These are phyloP conservation scores for Tolypocladium amazonense DNA, from an alignment of 2,329 filamentous ascomycete genomes.

Conservation along the genomic window DNA sequence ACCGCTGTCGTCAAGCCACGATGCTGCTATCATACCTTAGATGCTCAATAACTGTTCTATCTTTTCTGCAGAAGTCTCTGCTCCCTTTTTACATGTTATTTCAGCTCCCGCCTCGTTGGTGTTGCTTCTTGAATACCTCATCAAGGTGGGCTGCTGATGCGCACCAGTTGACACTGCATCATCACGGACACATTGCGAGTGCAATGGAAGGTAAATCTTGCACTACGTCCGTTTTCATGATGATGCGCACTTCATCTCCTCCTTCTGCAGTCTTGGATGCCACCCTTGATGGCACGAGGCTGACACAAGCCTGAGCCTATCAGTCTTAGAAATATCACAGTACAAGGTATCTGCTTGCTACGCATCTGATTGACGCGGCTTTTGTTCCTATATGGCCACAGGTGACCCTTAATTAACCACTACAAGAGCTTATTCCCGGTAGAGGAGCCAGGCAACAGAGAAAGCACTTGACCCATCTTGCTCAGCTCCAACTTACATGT, in stretches of 20 bases:
- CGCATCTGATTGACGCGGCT: background rate
- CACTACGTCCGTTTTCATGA: background rate
- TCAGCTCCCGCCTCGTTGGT: background rate
- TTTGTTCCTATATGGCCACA: too few species aligned
- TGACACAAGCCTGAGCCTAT: background rate
- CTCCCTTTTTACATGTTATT: background rate
- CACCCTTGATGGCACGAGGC: background rate
- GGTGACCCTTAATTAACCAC: too few species aligned
- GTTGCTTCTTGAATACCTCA: background rate
- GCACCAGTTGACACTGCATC: background rate
- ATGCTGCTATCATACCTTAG: background rate
- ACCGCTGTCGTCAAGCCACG: background rate
- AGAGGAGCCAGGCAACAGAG: too few species aligned
- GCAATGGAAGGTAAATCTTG: background rate
- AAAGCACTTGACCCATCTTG: too few species aligned
- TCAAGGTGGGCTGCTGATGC: background rate
- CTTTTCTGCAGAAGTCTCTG: background rate
- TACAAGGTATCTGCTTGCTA: background rate
- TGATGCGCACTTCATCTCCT: background rate
- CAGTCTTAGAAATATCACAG: background rate
- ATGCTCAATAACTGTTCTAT: background rate
- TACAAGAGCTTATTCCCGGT: too few species aligned
- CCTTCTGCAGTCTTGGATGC: background rate
- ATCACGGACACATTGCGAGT: background rate
- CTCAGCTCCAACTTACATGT: too few species aligned